These are phyloP conservation scores for Oenanthe sinensis DNA, from an alignment of 129 eudicot species.

Conservation along the genomic window DNA sequence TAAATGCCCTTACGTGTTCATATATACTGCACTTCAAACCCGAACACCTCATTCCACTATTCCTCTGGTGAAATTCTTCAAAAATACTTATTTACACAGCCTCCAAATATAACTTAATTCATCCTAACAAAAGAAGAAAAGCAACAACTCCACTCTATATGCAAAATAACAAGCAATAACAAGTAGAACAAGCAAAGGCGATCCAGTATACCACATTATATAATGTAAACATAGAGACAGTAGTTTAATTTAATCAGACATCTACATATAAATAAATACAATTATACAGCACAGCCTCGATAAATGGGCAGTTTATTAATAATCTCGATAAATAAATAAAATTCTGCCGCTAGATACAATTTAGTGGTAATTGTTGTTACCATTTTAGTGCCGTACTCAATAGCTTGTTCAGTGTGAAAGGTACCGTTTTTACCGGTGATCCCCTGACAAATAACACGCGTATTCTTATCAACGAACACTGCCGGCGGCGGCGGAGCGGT, in stretches of 20 bases:
- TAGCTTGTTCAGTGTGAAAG: constrained; percentile 93
- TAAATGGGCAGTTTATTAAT: neutral
- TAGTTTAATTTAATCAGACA: no score
- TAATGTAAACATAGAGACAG: no score
- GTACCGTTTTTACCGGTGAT: constrained; percentile 39
- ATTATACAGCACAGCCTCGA: neutral
- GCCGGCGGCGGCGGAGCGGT: constrained; percentile 88
- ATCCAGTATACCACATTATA: no score
- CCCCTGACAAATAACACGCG: constrained; percentile 20
- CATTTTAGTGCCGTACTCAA: constrained; percentile 95
- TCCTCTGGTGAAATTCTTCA: neutral
- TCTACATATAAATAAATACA: no score
- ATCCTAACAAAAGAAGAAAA: neutral
- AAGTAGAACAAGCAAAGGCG: neutral
- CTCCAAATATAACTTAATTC: neutral
- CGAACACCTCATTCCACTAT: neutral
- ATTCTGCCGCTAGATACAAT: neutral
- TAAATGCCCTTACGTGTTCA: neutral
- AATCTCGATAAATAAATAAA: neutral
- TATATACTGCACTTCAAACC: neutral
- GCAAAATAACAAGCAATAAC: neutral
- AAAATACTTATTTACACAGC: neutral
- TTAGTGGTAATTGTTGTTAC: constrained; percentile 15
- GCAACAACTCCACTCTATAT: neutral
- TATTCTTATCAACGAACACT: constrained; percentile 93